Base-by-base conservation (phyloP, 805 yeast species). In the Nakazawaea peltata region DNA sequence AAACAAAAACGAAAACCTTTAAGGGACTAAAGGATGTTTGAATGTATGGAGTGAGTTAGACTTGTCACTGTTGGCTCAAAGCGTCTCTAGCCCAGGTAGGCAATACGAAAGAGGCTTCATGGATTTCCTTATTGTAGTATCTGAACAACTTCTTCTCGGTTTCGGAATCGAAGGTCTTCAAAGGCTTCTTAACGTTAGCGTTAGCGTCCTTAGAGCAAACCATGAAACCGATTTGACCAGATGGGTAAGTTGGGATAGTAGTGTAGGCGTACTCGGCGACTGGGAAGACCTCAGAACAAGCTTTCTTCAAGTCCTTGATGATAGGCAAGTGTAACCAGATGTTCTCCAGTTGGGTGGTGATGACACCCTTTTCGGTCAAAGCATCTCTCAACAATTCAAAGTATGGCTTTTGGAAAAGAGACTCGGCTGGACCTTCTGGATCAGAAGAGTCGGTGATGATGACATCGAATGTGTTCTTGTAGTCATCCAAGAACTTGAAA, bases 361-460 rank as follows among this genome's bases (percentile, higher is more conserved):
- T 81, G 25, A 86, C 75, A 19, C 80, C 79, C 42, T 76, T 63
- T 2, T 65, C 65, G 30, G 70, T 71, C 37, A 87, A 67, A 4
- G 92, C 82, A 39, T 70, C 67, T 42, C 63, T 49, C 39, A 88
- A 61, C 37, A 87, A 61, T 48, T 74, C 65, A 58, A 86, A 87
- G 61, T 87, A 87, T 37, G 70, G 74, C 41, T 69, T 67, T 54
- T 85, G 84, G 63, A 87, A 87, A 47, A 87, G 82, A 14, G 82
- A 82, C 48, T 79, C 94, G 1, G 97, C 97, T 5, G 97, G 97
- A 3, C 92, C 92, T 49, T 81, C 92, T 1, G 92, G 92, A 52
- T 82, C 92, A 3, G 86, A 77, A 4, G 97, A 87, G 59, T 90
- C 98, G 34, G 97, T 90, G 59, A 90, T 82, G 60, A 90, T 90